A percentile compares a stretch with the other conserved stretches of the same genome.
Evolutionary conservation across 768 basidiomycete species (phyloP).

Genomic region (Auricularia cornea): DNA sequence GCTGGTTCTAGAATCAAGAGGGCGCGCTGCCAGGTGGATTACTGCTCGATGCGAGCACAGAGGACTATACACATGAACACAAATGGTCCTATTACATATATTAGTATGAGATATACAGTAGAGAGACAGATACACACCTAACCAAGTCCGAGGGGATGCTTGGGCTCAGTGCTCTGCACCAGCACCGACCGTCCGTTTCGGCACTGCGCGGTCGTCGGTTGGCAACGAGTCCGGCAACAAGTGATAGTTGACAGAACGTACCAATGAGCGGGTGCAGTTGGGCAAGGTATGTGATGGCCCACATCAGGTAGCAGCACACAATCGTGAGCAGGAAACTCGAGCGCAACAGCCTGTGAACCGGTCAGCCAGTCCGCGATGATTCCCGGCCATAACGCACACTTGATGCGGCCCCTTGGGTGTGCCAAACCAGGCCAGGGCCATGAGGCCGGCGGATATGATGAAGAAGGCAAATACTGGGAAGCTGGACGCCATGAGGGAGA

Average conservation of each 20-base stretch:
- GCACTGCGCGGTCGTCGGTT: too few relatives aligned
- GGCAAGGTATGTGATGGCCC: constrained; percentile 95
- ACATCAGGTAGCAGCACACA: constrained; percentile 86
- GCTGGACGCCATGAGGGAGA: constrained; percentile 51
- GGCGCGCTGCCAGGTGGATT: too few relatives aligned
- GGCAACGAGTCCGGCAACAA: too few relatives aligned
- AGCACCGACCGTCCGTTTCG: too few relatives aligned
- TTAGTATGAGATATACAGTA: too few relatives aligned
- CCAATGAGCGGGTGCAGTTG: constrained; percentile 87
- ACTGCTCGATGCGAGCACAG: too few relatives aligned
- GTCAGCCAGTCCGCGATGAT: not conserved
- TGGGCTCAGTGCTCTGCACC: too few relatives aligned
- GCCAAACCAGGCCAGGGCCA: constrained; percentile 54
- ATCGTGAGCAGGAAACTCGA: constrained; percentile 72
- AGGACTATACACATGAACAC: too few relatives aligned
- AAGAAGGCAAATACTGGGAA: constrained; percentile 64
- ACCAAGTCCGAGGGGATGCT: too few relatives aligned
- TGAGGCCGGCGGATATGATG: constrained; percentile 55
- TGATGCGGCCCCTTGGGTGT: constrained; percentile 85
- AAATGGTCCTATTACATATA: too few relatives aligned
- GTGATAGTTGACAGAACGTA: constrained; percentile 26
- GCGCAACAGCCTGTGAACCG: constrained; percentile 62
- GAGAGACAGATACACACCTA: too few relatives aligned
- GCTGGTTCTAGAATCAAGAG: too few relatives aligned
- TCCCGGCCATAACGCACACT: constrained; percentile 47